Percentiles rank a stretch among this genome's conserved stretches.
Conservation (phyloP, 768 basidiomycete species). For the Hirschioporus abietinus region DNA sequence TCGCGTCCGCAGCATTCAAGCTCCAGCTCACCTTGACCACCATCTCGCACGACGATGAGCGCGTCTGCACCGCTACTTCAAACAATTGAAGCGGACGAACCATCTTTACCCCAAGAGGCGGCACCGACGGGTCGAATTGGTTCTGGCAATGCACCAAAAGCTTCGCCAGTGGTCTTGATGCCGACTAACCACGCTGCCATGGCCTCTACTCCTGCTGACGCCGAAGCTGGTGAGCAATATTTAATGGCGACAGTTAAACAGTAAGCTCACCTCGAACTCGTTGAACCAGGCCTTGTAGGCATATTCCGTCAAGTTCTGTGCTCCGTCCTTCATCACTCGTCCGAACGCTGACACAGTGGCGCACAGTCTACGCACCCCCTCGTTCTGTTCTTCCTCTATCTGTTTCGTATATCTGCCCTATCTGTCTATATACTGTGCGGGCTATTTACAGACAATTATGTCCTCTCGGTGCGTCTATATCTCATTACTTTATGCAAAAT, state of each 20-base stretch:
- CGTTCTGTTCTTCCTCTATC: conserved; percentile 81
- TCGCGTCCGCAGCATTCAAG: neutral
- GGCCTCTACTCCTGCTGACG: conserved; percentile 56
- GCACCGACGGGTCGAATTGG: conserved; percentile 33
- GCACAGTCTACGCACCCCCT: conserved; percentile 72
- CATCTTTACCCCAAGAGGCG: conserved; percentile 22
- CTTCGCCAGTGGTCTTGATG: conserved; percentile 50
- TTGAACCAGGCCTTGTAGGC: conserved; percentile 54
- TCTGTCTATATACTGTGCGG: conserved; percentile 92
- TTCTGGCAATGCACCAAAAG: conserved; percentile 22
- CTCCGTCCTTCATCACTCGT: neutral
- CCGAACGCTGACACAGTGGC: neutral
- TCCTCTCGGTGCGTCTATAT: conserved; percentile 68
- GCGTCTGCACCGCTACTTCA: conserved; percentile 60
- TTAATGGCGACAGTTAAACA: neutral
- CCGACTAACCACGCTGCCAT: conserved; percentile 44
- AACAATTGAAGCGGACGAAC: conserved; percentile 84
- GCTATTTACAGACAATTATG: conserved; percentile 84
- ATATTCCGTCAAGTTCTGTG: conserved; percentile 67
- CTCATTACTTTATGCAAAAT: conserved; percentile 1
- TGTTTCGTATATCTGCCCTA: conserved; percentile 87
- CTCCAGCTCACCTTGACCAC: neutral
- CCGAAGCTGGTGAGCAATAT: conserved; percentile 63
- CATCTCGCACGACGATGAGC: conserved; percentile 39
- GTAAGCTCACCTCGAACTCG: conserved; percentile 6